Percentiles rank a stretch among this genome's conserved stretches.
Conservation (phyloP, 1,284 basidiomycete species). For the Blastosporella zonata region DNA sequence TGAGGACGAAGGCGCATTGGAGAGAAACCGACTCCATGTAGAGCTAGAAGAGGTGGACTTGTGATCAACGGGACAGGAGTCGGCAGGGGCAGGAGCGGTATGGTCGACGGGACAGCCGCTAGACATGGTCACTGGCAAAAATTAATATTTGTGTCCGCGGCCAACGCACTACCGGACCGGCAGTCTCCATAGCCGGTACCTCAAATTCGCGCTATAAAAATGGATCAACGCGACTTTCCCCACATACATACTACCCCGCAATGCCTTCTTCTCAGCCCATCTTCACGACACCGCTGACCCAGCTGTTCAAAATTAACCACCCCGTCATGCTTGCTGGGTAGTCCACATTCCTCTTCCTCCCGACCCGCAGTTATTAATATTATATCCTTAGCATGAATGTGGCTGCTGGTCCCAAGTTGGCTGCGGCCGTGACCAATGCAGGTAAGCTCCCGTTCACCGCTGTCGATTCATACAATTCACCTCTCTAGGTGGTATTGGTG, state of each 20-base stretch:
- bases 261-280: conserved; percentile 59
- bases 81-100: conserved; percentile 21
- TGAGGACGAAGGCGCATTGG: conserved; percentile 31
- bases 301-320: conserved; percentile 76
- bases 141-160: conserved; percentile 13
- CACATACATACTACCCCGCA: conserved; percentile 11
- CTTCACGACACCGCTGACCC: conserved; percentile 63
- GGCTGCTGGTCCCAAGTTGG: conserved; percentile 74
- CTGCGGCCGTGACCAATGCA: conserved; percentile 79
- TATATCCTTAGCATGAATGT: conserved; percentile 69
- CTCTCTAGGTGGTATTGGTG: conserved; percentile 68
- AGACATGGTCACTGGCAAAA: conserved; percentile 15
- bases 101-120: conserved; percentile 65
- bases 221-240: not conserved
- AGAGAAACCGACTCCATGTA: conserved; percentile 51
- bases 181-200: conserved; percentile 2
- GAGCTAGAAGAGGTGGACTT: conserved; percentile 38
- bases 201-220: conserved; percentile 7
- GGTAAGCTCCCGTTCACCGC: conserved; percentile 32
- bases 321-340: conserved; percentile 69
- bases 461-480: not conserved
- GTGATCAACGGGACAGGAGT: conserved; percentile 59
- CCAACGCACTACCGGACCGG: conserved; percentile 12
- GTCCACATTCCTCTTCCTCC: not conserved
- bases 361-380: not conserved